phyloP scores from a whole-genome alignment of 75 land plant genomes.

The Pseudotsuga menziesii region DNA sequence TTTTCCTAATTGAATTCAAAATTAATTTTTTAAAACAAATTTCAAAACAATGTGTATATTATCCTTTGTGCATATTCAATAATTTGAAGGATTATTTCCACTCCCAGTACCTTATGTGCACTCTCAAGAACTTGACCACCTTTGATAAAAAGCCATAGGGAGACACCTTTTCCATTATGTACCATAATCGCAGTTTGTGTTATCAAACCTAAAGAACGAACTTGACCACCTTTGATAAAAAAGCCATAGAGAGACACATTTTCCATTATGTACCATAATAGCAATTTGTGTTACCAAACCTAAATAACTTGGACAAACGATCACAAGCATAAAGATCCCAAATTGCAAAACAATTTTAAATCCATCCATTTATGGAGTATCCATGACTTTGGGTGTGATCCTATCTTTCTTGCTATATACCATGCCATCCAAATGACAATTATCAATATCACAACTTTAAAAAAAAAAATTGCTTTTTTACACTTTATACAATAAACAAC shows the following conservation, averaged over 20 bases:
- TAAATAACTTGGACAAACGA: conserved; percentile 95
- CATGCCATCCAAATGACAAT: conserved; percentile 73
- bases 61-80: too few species aligned
- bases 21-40: neutral
- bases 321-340: conserved; percentile 74
- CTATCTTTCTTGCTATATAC: conserved; percentile 68
- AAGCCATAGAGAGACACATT: conserved; percentile 89
- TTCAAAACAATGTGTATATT: too few species aligned
- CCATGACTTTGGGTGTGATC: conserved; percentile 69
- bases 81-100: too few species aligned
- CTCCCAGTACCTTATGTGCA: too few species aligned
- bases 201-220: conserved; percentile 93
- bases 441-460: neutral
- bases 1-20: too few species aligned
- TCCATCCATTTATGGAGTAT: conserved; percentile 69
- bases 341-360: conserved; percentile 94
- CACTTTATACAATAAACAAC: too few species aligned
- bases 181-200: conserved; percentile 99
- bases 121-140: conserved; percentile 91
- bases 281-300: conserved; percentile 98
- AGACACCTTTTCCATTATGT: conserved; percentile 93
- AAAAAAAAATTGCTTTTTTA: too few species aligned
- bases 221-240: conserved; percentile 89
- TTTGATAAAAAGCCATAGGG: conserved; percentile 83
- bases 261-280: conserved; percentile 97